Conservation (phyloP, 768 basidiomycete species). For the Boletellus emodensis region DNA sequence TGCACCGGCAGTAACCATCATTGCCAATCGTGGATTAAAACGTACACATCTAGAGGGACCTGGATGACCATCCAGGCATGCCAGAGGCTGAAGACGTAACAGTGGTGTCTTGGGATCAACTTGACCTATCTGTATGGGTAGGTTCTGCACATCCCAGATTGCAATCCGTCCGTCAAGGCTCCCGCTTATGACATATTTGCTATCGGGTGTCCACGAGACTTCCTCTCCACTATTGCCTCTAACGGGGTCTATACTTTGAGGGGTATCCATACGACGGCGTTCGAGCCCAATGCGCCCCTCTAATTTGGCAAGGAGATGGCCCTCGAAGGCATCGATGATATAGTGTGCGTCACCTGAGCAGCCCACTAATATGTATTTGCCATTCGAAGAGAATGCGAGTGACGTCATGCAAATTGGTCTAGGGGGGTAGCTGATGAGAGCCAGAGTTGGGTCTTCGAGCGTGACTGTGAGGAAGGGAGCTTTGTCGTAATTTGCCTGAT, state of each 20-base stretch:
- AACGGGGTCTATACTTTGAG: slow-evolving; percentile 57
- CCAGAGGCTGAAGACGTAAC: slow-evolving; percentile 45
- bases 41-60: slow-evolving; percentile 81
- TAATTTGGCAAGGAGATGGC: slow-evolving; percentile 77
- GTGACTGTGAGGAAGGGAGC: slow-evolving; percentile 83
- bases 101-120: slow-evolving; percentile 55
- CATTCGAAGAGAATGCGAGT: slow-evolving; percentile 84
- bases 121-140: slow-evolving; percentile 49
- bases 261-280: slow-evolving; percentile 48
- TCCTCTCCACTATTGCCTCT: slow-evolving; percentile 91
- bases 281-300: slow-evolving; percentile 85
- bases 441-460: slow-evolving; percentile 76
- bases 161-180: slow-evolving; percentile 80
- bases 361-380: slow-evolving; percentile 86
- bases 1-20: slow-evolving; percentile 81
- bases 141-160: slow-evolving; percentile 79
- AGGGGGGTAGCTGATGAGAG: slow-evolving; percentile 77
- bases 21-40: slow-evolving; percentile 86
- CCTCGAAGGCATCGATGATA: slow-evolving; percentile 86
- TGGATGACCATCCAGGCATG: slow-evolving; percentile 70
- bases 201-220: slow-evolving; percentile 91
- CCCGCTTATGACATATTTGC: slow-evolving; percentile 84
- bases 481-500: slow-evolving; percentile 83
- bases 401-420: slow-evolving; percentile 89
- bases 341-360: slow-evolving; percentile 94